phyloP scores from a whole-genome alignment of 2,329 filamentous ascomycete genomes.

The Scopulariopsis brevicaulis region DNA sequence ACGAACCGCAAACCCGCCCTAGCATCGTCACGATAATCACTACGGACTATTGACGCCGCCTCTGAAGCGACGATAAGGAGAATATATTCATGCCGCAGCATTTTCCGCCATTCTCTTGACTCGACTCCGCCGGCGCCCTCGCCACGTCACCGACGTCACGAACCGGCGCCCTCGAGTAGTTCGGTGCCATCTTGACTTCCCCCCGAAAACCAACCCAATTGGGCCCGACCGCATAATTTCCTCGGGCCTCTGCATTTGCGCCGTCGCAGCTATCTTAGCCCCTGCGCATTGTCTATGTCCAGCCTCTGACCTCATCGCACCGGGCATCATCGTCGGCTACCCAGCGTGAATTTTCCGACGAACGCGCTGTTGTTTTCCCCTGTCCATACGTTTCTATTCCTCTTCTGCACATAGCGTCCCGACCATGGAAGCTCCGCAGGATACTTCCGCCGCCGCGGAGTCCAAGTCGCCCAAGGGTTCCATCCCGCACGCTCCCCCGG shows the following conservation, averaged over 20 bases:
- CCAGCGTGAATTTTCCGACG: slow-evolving; percentile 11
- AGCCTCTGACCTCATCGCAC: slow-evolving; percentile 29
- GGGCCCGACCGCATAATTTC: neutral
- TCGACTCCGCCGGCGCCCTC: neutral
- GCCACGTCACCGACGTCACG: neutral
- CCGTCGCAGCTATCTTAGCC: neutral
- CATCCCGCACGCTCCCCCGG: slow-evolving; percentile 23
- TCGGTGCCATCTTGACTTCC: neutral
- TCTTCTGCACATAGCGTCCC: slow-evolving; percentile 28
- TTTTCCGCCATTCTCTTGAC: neutral
- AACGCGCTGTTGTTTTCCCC: slow-evolving; percentile 11
- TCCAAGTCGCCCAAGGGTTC: slow-evolving; percentile 37
- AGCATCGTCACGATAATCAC: neutral
- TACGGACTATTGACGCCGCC: neutral
- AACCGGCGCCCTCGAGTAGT: neutral
- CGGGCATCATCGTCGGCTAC: slow-evolving; percentile 1
- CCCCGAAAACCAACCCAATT: neutral
- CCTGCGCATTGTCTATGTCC: neutral
- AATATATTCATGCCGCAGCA: neutral
- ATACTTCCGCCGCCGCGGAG: slow-evolving; percentile 26
- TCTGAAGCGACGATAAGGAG: neutral
- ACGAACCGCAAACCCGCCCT: neutral
- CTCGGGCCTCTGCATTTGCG: slow-evolving; percentile 1
- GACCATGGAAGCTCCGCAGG: slow-evolving; percentile 36
- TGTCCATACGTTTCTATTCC: slow-evolving; percentile 5